These are phyloP conservation scores for Eutypella sp. DNA, from an alignment of 2,329 filamentous ascomycete species.

Conservation along the genomic window DNA sequence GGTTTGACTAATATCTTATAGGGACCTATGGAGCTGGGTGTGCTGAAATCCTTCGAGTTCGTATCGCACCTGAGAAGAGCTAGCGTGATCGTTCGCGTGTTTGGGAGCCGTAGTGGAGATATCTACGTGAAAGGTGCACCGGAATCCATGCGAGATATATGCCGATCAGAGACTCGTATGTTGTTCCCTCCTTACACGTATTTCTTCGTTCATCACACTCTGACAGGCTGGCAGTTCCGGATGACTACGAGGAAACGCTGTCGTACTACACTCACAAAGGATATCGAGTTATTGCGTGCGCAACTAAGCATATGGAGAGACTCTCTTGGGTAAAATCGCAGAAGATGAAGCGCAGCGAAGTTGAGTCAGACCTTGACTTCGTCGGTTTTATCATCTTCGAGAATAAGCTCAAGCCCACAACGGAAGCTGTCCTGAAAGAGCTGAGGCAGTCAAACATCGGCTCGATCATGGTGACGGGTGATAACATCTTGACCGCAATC, in stretches of 20 bases:
- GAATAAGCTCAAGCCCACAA: slow-evolving; percentile 93
- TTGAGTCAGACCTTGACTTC: slow-evolving; percentile 79
- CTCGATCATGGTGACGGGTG: slow-evolving; percentile 93
- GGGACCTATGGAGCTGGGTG: slow-evolving; percentile 74
- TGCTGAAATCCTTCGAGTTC: slow-evolving; percentile 90
- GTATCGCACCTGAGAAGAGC: slow-evolving; percentile 87
- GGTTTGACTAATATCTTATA: slow-evolving; percentile 19
- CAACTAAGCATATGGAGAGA: slow-evolving; percentile 80
- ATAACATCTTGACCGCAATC: slow-evolving; percentile 95
- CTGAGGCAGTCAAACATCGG: slow-evolving; percentile 78
- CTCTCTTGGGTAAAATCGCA: slow-evolving; percentile 92
- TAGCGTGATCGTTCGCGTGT: slow-evolving; percentile 86
- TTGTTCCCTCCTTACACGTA: slow-evolving; percentile 25
- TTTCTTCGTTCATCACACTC: slow-evolving; percentile 2
- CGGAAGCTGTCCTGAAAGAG: slow-evolving; percentile 75
- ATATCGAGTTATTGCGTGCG: slow-evolving; percentile 93
- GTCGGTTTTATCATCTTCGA: slow-evolving; percentile 97
- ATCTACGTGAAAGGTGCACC: slow-evolving; percentile 96
- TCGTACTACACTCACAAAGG: slow-evolving; percentile 92
- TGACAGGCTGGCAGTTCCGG: slow-evolving; percentile 53
- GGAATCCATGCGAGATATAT: slow-evolving; percentile 94
- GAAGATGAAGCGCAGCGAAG: slow-evolving; percentile 84
- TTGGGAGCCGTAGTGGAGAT: slow-evolving; percentile 76
- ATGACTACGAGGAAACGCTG: slow-evolving; percentile 84
- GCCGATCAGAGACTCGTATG: slow-evolving; percentile 70